Evolutionary conservation across 129 eudicot genomes (phyloP), one percentile per base, ranked within the genome.

Genomic region (Glebionis coronaria): DNA sequence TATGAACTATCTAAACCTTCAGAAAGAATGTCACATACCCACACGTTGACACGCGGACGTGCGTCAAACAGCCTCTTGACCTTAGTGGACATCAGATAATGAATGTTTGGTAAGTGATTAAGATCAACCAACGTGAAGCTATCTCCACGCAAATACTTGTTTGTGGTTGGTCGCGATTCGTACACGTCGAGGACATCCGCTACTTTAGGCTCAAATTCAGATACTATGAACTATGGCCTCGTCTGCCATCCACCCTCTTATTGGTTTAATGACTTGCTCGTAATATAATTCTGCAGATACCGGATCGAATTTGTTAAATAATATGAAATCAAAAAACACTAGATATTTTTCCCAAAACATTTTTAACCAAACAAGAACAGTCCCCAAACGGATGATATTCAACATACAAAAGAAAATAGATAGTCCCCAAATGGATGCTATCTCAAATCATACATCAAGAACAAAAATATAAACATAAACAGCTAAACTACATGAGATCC

Each of bases 141-240:
- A 38, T 81, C 90, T 44, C 90, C 87, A 9, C 54, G 84, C 25
- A 85, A 47, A 73, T 78, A 85, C 79, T 79, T 85, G 5, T 71
- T 68, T 9, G 73, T 18, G 11, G 70, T 60, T 56, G 79, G 44
- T 29, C 82, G 78, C 10, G 65, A 16, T 61, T 85, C 90, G 4
- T 85, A 85, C n/a, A 85, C 78, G 16, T 85, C 90, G 0, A 84
- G 84, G 14, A 78, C 83, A 54, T 69, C 61, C 23, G 40, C 77
- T 20, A 83, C 47, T 45, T 80, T 55, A 4, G 56, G 67, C 15
- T 57, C 76, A 18, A 69, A 27, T 68, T 74, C 66, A 16, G 23
- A 52, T 61, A 57, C 59, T 25, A 49, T 57, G n/a, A 25, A 57
- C 59, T 25, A 49, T 57, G n/a, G 44, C 70, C 9, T 65, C 58